These are phyloP conservation scores for Ganoderma resinaceum DNA, from an alignment of 1,284 basidiomycete species.

Conservation along the genomic window DNA sequence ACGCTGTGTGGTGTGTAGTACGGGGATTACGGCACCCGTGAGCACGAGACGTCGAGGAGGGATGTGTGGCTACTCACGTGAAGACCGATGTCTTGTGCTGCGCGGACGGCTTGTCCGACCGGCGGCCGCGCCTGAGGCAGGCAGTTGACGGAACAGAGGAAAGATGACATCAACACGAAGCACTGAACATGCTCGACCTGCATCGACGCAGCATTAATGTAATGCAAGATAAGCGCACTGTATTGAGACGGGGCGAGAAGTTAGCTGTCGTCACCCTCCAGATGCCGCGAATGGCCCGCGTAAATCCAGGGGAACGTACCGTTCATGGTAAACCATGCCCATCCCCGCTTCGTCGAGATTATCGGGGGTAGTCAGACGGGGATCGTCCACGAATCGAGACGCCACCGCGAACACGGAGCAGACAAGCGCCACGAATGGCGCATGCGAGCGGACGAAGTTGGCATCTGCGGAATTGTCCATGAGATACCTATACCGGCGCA, in stretches of 20 bases:
- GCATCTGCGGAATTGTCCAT: constrained; percentile 74
- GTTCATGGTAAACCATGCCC: constrained; percentile 88
- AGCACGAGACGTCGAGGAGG: constrained; percentile 20
- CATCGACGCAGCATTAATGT: constrained; percentile 84
- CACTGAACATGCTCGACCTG: constrained; percentile 89
- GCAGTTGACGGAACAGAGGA: constrained; percentile 89
- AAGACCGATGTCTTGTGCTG: constrained; percentile 87
- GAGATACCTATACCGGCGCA: constrained; percentile 70
- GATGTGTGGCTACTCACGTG: constrained; percentile 65
- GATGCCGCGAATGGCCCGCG: constrained; percentile 10
- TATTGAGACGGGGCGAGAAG: constrained; percentile 32
- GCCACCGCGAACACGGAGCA: constrained; percentile 88
- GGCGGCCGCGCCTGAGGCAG: constrained; percentile 91
- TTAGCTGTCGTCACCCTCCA: constrained; percentile 17
- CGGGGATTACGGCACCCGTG: constrained; percentile 27
- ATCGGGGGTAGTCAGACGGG: constrained; percentile 63
- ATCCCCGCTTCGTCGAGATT: constrained; percentile 77
- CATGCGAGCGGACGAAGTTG: constrained; percentile 59
- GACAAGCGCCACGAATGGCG: constrained; percentile 78
- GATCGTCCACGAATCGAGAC: constrained; percentile 79
- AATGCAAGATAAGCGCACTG: constrained; percentile 87
- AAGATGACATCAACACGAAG: constrained; percentile 86
- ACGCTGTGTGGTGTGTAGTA: constrained; percentile 57
- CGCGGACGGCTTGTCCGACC: constrained; percentile 86
- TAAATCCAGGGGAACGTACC: constrained; percentile 50